These are phyloP conservation scores for Zasmidium cellare DNA, from an alignment of 2,329 filamentous ascomycete genomes.

Conservation along the genomic window DNA sequence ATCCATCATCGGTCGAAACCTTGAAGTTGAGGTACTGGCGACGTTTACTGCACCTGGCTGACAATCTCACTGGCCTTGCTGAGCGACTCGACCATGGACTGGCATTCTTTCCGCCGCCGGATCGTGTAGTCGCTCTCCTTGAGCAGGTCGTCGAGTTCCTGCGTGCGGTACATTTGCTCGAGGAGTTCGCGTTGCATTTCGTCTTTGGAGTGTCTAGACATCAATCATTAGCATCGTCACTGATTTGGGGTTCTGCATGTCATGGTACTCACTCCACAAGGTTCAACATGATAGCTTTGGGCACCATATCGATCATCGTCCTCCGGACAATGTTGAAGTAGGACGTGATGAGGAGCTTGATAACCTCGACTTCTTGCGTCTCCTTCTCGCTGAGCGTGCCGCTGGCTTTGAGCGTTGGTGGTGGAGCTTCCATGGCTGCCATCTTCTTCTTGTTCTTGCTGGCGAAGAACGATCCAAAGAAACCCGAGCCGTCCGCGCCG, in stretches of 20 bases:
- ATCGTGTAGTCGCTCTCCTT: slow-evolving; percentile 98
- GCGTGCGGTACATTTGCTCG: slow-evolving; percentile 93
- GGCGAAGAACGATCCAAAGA: slow-evolving; percentile 98
- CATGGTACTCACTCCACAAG: slow-evolving; percentile 77
- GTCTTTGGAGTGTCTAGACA: slow-evolving; percentile 80
- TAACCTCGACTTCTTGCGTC: slow-evolving; percentile 94
- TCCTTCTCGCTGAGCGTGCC: slow-evolving; percentile 93
- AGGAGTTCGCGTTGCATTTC: slow-evolving; percentile 97
- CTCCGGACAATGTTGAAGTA: slow-evolving; percentile 98
- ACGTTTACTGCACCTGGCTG: slow-evolving; percentile 64
- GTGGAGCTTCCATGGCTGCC: slow-evolving; percentile 97
- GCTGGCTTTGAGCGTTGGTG: slow-evolving; percentile 88
- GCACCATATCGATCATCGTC: slow-evolving; percentile 99
- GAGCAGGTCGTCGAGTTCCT: slow-evolving; percentile 87
- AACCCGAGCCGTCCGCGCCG: slow-evolving; percentile 60
- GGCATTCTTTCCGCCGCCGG: slow-evolving; percentile 92
- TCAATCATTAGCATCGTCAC: slow-evolving; percentile 1
- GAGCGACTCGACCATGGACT: slow-evolving; percentile 97
- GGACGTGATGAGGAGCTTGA: slow-evolving; percentile 93
- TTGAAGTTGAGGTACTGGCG: too few species aligned
- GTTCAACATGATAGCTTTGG: slow-evolving; percentile 97
- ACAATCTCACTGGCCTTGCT: slow-evolving; percentile 86
- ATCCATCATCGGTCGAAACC: too few species aligned
- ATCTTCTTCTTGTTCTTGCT: slow-evolving; percentile 99
- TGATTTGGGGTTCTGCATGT: neutral